Percentiles rank a stretch among this genome's conserved stretches.
Conservation (phyloP, 495 filamentous ascomycete genomes). For the Penicillium robsamsonii region DNA sequence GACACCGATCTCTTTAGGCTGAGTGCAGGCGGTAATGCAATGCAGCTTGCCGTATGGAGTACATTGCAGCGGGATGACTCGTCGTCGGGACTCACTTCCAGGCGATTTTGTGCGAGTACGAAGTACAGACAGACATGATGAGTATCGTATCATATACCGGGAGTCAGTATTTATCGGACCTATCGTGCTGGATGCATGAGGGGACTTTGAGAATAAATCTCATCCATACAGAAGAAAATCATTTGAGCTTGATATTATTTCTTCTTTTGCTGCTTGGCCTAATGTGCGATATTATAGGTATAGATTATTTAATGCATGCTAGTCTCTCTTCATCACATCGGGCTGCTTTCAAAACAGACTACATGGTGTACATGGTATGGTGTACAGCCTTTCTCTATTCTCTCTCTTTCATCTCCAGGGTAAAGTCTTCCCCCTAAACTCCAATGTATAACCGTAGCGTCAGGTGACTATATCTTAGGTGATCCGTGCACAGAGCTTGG, state of each 20-base stretch:
- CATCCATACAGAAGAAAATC: not conserved
- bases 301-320: not conserved
- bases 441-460: not conserved
- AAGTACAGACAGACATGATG: not conserved
- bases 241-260: not conserved
- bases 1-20: constrained; percentile 19
- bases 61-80: constrained; percentile 18
- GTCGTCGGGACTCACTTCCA: constrained; percentile 6
- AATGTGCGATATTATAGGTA: not conserved
- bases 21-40: constrained; percentile 28
- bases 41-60: constrained; percentile 27
- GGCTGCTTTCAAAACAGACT: not conserved
- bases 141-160: constrained; percentile 1
- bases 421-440: not conserved
- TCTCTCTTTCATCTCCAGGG: not conserved
- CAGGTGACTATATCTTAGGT: not conserved
- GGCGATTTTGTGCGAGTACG: not conserved
- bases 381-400: not conserved
- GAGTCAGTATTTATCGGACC: not conserved
- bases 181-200: not conserved
- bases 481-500: constrained; percentile 1
- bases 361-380: not conserved
- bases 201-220: not conserved
- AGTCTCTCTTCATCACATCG: not conserved
- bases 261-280: not conserved